Base-by-base conservation (phyloP, 1,284 basidiomycete genomes). In the Anthracocystis walkeri region DNA sequence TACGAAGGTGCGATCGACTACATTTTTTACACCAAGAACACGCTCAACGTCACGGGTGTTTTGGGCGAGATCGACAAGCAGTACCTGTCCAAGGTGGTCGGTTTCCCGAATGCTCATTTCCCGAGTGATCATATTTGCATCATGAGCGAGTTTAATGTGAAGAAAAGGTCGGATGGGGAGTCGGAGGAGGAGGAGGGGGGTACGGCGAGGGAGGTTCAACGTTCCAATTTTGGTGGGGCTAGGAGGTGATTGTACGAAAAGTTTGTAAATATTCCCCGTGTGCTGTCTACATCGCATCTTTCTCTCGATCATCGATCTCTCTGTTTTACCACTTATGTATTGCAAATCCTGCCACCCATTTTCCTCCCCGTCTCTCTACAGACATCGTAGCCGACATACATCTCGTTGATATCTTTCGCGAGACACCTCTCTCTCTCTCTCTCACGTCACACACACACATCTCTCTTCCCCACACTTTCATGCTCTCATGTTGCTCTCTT, bases 31-130 rank as follows among this genome's bases (percentile, higher is more conserved):
- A 91, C 92, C 70, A 89, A 90, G 12, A 88, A 90, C 64, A 93
- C 91, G 76, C 84, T 99, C 61, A 89, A 89, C n/a, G 91, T 94
- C 21, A 94, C 92, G 65, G 91, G 92, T 20, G 90, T 97, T 42
- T 88, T 99, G 50, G 93, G 94, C 20, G 93, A 93, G 84, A 91
- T 98, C 59, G 95, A 98, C 85, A 89, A 88, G 81, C 86, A 86
- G 29, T 99, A 99, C 87, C 86, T 98, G 80, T 90, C 91, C 81
- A 95, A 94, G 87, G 91, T 91, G 11, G 95, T 98, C 58, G 97
- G 97, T 31, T 99, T 99, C 89, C 96, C 96, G 44, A 97, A 97
- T 85, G 91, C 92, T 7, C 94, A 97, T 85, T 97, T 95, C 89
- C 94, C 95, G 12, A 82, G 80, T 31, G 84, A 85, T 27, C 77